Percentiles rank a stretch among this genome's conserved stretches.
Evolutionary conservation across 257 asterid species (phyloP).

Genomic region (Ilex asprella): DNA sequence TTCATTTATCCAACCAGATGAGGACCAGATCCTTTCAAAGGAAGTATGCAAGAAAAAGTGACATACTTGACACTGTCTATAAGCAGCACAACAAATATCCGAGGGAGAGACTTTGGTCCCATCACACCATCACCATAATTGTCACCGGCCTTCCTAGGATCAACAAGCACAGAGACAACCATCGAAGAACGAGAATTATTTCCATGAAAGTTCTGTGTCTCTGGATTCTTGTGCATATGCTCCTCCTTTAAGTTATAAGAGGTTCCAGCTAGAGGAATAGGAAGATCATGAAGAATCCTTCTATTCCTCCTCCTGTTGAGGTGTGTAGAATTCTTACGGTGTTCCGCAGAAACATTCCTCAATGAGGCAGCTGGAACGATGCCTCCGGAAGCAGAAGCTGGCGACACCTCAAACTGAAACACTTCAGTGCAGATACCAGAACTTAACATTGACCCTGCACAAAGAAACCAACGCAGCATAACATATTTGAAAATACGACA

Average conservation of each 20-base stretch:
- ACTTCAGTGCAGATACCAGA: constrained; percentile 95
- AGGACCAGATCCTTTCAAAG: constrained; percentile 62
- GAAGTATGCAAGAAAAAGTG: constrained; percentile 94
- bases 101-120: constrained; percentile 69
- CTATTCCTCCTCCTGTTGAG: constrained; percentile 48
- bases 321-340: constrained; percentile 38
- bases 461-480: constrained; percentile 3
- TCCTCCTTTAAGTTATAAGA: constrained; percentile 55
- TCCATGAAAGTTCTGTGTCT: constrained; percentile 39
- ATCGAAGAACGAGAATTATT: constrained; percentile 55
- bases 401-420: constrained; percentile 85
- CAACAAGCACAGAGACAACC: constrained; percentile 94
- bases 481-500: not conserved
- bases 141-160: constrained; percentile 82
- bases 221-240: constrained; percentile 25
- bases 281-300: constrained; percentile 61
- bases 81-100: constrained; percentile 77
- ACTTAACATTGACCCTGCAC: constrained; percentile 84
- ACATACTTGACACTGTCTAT: constrained; percentile 87
- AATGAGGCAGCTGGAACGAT: constrained; percentile 50
- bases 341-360: constrained; percentile 43
- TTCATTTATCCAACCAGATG: constrained; percentile 31
- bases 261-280: constrained; percentile 44
- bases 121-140: constrained; percentile 64
- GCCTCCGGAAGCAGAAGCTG: constrained; percentile 57